Percentiles rank a stretch among this genome's conserved stretches.
Conservation (phyloP, 176 grass and related monocot genomes). For the Puccinellia tenuiflora region DNA sequence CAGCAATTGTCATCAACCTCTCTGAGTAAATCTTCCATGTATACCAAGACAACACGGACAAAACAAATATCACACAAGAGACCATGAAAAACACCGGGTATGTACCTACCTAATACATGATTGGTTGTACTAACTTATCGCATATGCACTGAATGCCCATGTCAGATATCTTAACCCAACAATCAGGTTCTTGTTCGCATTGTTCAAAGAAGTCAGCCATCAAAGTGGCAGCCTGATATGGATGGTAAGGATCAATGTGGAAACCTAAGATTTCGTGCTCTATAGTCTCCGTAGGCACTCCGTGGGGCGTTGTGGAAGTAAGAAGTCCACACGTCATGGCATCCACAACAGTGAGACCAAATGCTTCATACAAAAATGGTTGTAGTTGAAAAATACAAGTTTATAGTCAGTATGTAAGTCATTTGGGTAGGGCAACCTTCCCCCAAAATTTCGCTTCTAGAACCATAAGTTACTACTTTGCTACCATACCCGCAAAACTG, state of each 20-base stretch:
- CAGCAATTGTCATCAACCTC: constrained; percentile 83
- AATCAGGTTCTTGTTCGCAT: constrained; percentile 49
- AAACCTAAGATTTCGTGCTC: constrained; percentile 78
- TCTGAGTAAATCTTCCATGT: constrained; percentile 97
- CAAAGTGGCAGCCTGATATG: constrained; percentile 53
- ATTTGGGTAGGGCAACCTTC: neutral
- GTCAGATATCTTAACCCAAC: constrained; percentile 58
- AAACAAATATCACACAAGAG: neutral
- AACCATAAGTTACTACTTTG: too few species aligned
- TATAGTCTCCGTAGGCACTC: constrained; percentile 92
- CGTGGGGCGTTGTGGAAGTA: constrained; percentile 84
- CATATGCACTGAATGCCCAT: constrained; percentile 57
- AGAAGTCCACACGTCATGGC: constrained; percentile 87
- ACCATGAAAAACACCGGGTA: neutral
- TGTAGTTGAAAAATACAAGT: constrained; percentile 15
- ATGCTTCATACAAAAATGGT: constrained; percentile 91
- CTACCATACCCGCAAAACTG: too few species aligned
- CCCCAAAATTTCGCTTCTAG: too few species aligned
- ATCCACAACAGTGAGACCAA: constrained; percentile 88
- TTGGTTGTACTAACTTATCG: constrained; percentile 51
- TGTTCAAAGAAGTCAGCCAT: constrained; percentile 71
- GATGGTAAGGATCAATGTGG: constrained; percentile 85
- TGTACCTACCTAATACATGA: neutral
- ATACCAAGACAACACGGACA: constrained; percentile 38
- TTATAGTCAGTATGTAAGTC: neutral